Base-by-base conservation (phyloP, 257 asterid species). In the Salvia hispanica region DNA sequence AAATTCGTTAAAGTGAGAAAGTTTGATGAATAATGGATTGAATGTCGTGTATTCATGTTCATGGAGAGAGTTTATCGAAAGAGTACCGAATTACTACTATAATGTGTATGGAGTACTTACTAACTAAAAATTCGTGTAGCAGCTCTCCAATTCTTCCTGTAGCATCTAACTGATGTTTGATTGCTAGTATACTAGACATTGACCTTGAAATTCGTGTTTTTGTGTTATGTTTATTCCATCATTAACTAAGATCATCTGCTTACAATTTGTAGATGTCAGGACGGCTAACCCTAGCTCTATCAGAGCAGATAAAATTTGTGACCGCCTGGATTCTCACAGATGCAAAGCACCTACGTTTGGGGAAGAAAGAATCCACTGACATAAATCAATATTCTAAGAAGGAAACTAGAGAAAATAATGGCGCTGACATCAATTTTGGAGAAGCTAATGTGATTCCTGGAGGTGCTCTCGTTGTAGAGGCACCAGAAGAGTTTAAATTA, bases 261-360 rank as follows among this genome's bases (percentile, higher is more conserved):
- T 71, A 50, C 47, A 66, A 58, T 34, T 61, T 62, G 45, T 71
- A 91, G 98, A 78, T 84, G 73, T 62, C 93, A 72, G 91, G 84
- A 74, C 74, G 70, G 81, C 73, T 82, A 42, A 82, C 64, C 39
- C 82, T 76, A 62, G 84, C 84, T 50, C 69, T 86, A 76, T 62
- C 81, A 56, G 80, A 76, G 70, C 89, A 80, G 42, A 72, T 84
- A 58, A 78, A 80, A 72, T 69, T 81, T 70, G 71, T 76, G 77
- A 69, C 76, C 80, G 80, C 72, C 72, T 67, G 83, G 92, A 77
- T 75, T 68, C 67, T 71, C 72, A 75, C 66, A 69, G 81, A 79
- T 64, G 64, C 79, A 10, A 55, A 70, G 55, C 76, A 62, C 66
- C 67, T 66, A 33, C 71, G 64, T 79, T 55, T 67, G 34, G 67